Base-by-base conservation (phyloP, 345 rosid species). In the Passiflora organensis region DNA sequence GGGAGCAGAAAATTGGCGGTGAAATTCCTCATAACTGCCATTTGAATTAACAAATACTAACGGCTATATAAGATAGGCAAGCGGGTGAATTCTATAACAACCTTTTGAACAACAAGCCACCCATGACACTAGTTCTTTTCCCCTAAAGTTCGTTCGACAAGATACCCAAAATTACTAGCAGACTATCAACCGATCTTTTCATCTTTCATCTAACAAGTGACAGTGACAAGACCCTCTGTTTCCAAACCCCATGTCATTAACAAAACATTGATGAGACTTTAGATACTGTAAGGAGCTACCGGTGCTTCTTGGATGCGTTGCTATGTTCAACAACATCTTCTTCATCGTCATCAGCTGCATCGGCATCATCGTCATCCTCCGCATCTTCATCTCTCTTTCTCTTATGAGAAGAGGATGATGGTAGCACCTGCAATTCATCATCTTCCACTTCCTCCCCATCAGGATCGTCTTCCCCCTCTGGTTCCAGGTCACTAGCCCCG, bases 311-410 rank as follows among this genome's bases (percentile, higher is more conserved):
- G 8, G 77, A 63, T 41, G 74, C 47, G 49, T 67, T 69, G 6
- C 24, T 39, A 28, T 5, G 60, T 39, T 66, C 70, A 12, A 61
- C 73, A 18, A 45, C 72, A 6, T 66, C 78, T 0, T 82, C 79
- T 9, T 68, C 76, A 0, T 67, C 77, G 0, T 66, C 81, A 0
- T 50, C 78, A 1, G 32, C 66, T 8, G 17, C 55, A n/a, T n/a
- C 55, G 10, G 24, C 54, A 9, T 28, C 54, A 11, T 53, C 43
- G 2, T 41, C 51, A 1, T 53, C 80, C 6, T 58, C 78, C 0
- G 23, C 57, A 12, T 63, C 78, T 24, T 55, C 70, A 25, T 47
- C 72, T 28, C 87, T 76, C 68, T 84, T 82, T 73, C 91, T 77
- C 67, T 84, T 84, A 2, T 43, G 64, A 16, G 62, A 77, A 1